phyloP scores from a whole-genome alignment of 2,329 filamentous ascomycete genomes.

The Nemania serpens region DNA sequence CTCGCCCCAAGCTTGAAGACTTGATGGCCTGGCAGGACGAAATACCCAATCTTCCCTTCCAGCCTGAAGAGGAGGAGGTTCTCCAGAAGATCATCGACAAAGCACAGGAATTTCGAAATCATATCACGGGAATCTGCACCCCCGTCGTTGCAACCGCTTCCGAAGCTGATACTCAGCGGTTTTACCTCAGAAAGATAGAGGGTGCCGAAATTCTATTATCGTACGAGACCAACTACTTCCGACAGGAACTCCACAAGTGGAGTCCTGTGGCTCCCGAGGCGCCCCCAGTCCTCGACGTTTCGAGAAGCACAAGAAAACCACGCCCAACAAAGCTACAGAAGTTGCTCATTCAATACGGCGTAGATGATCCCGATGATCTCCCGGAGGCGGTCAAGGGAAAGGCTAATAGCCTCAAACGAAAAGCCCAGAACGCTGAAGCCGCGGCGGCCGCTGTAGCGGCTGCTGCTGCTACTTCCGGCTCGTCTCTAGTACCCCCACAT shows the following conservation, averaged over 20 bases:
- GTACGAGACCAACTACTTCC: conserved; percentile 96
- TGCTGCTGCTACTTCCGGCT: conserved; percentile 23
- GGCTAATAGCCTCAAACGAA: conserved; percentile 72
- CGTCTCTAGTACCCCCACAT: conserved; percentile 33
- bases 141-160: conserved; percentile 79
- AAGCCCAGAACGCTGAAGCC: conserved; percentile 65
- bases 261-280: conserved; percentile 85
- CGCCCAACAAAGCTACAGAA: conserved; percentile 97
- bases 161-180: conserved; percentile 87
- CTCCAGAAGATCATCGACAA: conserved; percentile 85
- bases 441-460: conserved; percentile 45
- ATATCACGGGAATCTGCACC: conserved; percentile 80
- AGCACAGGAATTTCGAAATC: conserved; percentile 81
- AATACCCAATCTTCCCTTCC: conserved; percentile 80
- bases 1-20: conserved; percentile 92
- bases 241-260: conserved; percentile 94
- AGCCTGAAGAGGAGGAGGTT: conserved; percentile 90
- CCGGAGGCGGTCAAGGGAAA: conserved; percentile 83
- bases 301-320: conserved; percentile 91
- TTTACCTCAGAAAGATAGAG: conserved; percentile 96
- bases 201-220: conserved; percentile 91
- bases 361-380: conserved; percentile 88
- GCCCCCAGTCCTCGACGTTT: conserved; percentile 84
- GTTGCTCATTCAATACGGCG: conserved; percentile 84
- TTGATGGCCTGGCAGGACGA: conserved; percentile 84